A percentile compares a stretch with the other conserved stretches of the same genome.
Evolutionary conservation across 2,329 filamentous ascomycete species (phyloP).

Genomic region (Colletotrichum noveboracense): DNA sequence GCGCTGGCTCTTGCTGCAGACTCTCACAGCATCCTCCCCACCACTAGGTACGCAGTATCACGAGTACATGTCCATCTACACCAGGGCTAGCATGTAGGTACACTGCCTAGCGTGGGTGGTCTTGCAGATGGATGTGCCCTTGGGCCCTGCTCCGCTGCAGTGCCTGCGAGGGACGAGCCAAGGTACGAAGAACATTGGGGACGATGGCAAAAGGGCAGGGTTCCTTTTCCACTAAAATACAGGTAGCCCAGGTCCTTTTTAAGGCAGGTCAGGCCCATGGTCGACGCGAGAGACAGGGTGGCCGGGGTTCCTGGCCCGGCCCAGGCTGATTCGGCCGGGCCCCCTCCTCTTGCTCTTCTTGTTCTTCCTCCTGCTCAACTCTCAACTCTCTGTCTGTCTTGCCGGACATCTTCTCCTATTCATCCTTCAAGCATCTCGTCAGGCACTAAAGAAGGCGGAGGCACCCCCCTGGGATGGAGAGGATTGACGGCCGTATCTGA

Average conservation of each 20-base stretch:
- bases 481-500: background rate
- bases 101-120: conserved; percentile 6
- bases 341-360: background rate
- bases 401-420: background rate
- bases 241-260: background rate
- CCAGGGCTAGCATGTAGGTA: background rate
- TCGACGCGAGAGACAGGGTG: background rate
- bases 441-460: background rate
- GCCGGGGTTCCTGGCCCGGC: background rate
- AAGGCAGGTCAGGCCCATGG: background rate
- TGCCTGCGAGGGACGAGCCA: background rate
- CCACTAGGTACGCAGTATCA: background rate
- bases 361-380: background rate
- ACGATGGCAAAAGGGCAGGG: background rate
- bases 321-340: background rate
- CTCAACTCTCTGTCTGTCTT: background rate
- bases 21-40: background rate
- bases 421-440: background rate
- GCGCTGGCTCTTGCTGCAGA: background rate
- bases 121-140: background rate
- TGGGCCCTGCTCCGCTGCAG: background rate
- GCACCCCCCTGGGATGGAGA: background rate
- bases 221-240: background rate
- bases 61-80: background rate
- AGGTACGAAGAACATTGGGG: background rate